Evolutionary conservation across 1,284 basidiomycete genomes (phyloP), one percentile per base, ranked within the genome.

Genomic region (Mycosarcoma maydis): DNA sequence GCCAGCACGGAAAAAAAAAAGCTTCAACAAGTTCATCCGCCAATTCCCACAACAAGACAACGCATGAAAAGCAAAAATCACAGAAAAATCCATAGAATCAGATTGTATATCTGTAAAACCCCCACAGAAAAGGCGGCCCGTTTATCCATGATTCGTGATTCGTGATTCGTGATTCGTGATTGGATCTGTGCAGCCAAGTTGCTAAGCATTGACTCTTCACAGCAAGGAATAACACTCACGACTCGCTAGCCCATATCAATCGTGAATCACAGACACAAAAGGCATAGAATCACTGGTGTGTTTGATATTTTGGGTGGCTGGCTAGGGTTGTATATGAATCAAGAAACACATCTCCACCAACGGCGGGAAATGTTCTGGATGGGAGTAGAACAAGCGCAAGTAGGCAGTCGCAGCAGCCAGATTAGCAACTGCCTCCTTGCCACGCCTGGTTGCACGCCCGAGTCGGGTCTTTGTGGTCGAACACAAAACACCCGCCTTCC

Each of bases 261-360:
- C 33, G 16, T n/a, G 16, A 34, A n/a, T 16, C 16, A 16, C 33
- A 34, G 7, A 34, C 10, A 34, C 13, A 6, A n/a, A 3, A 33
- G 27, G 29, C 11, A 29, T 9, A 44, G 46, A 44, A 36, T 43
- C 40, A 56, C 53, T 43, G 20, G 29, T 48, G 45, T 48, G 33
- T 49, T 47, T 37, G 36, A 37, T 29, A 45, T 45, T 56, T 56
- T 56, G 41, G 14, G 46, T 46, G 36, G 40, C n/a, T 37, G 40
- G 24, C 27, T 37, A 20, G 19, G 36, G 36, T 6, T 19, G 3
- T 37, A 14, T 37, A 20, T 37, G 36, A 42, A 47, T 44, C n/a
- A n/a, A 46, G 38, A 19, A 20, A 37, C 36, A 37, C 9, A 9
- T 20, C 36, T 8, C 9, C 13, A 6, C 10, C 33, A 34, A 16